Conservation (phyloP, 2,329 filamentous ascomycete species). For the Decorospora gaudefroyi region DNA sequence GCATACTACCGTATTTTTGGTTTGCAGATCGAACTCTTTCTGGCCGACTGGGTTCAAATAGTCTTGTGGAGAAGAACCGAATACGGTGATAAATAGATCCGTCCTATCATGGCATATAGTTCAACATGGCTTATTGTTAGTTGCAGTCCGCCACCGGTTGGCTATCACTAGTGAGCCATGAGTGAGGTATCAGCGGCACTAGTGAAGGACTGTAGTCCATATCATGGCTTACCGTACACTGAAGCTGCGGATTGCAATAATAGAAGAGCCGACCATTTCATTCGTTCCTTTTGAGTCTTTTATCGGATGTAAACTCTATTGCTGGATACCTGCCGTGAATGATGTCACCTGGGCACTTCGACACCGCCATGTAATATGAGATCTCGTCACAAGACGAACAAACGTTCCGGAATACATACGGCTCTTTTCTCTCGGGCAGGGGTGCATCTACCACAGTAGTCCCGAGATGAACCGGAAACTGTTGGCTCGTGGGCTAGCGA, state of each 20-base stretch:
- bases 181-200: conserved; percentile 7
- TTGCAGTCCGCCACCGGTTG: conserved; percentile 13
- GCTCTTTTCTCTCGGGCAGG: background rate
- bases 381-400: background rate
- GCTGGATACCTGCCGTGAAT: too few relatives aligned
- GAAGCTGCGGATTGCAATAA: too few relatives aligned
- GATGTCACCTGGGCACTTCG: too few relatives aligned
- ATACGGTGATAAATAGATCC: background rate
- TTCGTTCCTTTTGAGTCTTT: too few relatives aligned
- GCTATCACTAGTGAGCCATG: conserved; percentile 11
- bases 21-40: conserved; percentile 16
- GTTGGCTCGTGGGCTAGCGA: conserved; percentile 9
- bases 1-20: conserved; percentile 3
- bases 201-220: conserved; percentile 4
- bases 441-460: conserved; percentile 3
- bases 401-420: background rate
- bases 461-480: conserved; percentile 15
- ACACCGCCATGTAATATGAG: too few relatives aligned
- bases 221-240: too few relatives aligned
- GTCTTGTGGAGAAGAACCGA: conserved; percentile 4
- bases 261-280: too few relatives aligned
- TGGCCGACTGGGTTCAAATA: conserved; percentile 2
- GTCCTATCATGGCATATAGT: conserved; percentile 11
- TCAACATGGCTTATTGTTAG: background rate
- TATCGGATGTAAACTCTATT: too few relatives aligned